These are phyloP conservation scores for Hypericum androsaemum DNA, from an alignment of 345 rosid genomes.

Conservation along the genomic window DNA sequence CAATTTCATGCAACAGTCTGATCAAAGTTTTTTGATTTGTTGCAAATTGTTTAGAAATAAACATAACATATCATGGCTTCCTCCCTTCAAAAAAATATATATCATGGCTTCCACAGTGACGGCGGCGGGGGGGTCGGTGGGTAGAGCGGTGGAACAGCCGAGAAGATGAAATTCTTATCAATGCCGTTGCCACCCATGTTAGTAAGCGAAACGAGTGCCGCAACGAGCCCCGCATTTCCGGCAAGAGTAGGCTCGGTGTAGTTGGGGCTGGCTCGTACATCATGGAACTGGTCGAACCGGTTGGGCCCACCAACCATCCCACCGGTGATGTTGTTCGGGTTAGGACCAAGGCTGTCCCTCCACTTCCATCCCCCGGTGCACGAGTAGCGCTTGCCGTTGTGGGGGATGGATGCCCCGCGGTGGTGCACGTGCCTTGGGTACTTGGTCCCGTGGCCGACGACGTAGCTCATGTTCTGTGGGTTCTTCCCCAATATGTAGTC, in stretches of 20 bases:
- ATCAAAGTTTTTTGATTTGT: too few species aligned
- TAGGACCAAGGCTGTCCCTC: too few species aligned
- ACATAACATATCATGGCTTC: too few species aligned
- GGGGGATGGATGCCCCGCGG: slow-evolving; percentile 69
- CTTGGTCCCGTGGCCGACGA: slow-evolving; percentile 62
- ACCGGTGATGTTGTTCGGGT: too few species aligned
- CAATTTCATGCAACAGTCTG: too few species aligned
- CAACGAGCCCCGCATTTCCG: slow-evolving; percentile 71
- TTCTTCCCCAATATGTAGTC: slow-evolving; percentile 76
- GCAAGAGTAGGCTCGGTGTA: slow-evolving; percentile 82
- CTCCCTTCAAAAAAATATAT: too few species aligned
- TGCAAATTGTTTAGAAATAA: too few species aligned
- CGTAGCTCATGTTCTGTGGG: slow-evolving; percentile 76
- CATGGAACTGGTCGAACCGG: too few species aligned
- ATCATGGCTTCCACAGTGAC: slow-evolving; percentile 73
- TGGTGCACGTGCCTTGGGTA: slow-evolving; percentile 75
- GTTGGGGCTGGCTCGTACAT: too few species aligned
- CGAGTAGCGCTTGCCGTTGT: slow-evolving; percentile 73
- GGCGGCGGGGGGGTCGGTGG: slow-evolving; percentile 73
- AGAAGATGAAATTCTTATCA: too few species aligned
- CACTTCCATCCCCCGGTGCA: too few species aligned
- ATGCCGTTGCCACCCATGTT: slow-evolving; percentile 36
- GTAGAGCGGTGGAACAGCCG: slow-evolving; percentile 72
- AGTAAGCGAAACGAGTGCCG: slow-evolving; percentile 71
- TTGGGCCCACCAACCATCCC: too few species aligned